Conservation (phyloP, 495 filamentous ascomycete species). For the Bathelium albidoporum region DNA sequence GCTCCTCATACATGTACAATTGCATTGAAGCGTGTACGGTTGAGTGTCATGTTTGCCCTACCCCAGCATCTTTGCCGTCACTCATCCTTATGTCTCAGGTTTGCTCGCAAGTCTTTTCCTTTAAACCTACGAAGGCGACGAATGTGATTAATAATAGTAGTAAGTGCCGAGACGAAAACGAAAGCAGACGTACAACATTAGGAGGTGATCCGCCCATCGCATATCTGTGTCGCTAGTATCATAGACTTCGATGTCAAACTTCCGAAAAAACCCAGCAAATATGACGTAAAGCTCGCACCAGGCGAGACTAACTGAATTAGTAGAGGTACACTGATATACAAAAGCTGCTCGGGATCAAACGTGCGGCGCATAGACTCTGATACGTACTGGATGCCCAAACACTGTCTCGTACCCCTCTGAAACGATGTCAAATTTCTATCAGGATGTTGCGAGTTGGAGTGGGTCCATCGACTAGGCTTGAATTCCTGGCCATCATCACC, state of each 20-base stretch:
- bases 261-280: not conserved
- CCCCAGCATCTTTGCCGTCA: no score
- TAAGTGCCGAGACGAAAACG: not conserved
- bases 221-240: not conserved
- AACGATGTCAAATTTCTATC: not conserved
- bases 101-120: no score
- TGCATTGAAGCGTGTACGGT: no score
- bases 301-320: not conserved
- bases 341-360: not conserved
- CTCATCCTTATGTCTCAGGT: no score
- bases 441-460: not conserved
- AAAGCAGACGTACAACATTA: not conserved
- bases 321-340: not conserved
- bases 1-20: no score
- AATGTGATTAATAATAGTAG: no score
- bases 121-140: no score
- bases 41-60: no score
- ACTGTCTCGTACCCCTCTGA: not conserved
- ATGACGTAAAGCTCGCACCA: not conserved
- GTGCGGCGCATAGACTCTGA: not conserved
- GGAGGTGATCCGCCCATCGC: not conserved
- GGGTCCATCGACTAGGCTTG: constrained; percentile 24
- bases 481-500: constrained; percentile 22
- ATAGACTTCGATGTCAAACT: not conserved
- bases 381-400: not conserved